Base-by-base conservation (phyloP, 2,329 filamentous ascomycete species). In the Exophiala oligosperma region DNA sequence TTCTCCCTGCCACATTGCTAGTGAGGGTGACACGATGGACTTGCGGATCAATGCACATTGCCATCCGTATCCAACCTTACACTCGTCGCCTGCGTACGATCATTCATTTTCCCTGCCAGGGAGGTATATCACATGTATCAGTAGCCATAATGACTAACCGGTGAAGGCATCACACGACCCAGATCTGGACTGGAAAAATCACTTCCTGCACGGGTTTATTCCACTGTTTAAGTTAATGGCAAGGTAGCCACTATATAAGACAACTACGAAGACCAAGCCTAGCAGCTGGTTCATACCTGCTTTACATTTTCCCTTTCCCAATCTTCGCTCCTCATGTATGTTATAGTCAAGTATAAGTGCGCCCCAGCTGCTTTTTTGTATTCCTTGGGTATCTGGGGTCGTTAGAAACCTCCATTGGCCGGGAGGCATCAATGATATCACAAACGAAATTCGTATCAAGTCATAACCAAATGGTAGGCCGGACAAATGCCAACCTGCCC, bases 391-490 rank as follows among this genome's bases (percentile, higher is more conserved):
- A 65, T 65, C 58, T 56, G 43, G 32, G 29, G 56, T 55, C 60
- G 52, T 62, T 52, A 57, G 35, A 47, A 53, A 46, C 35, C 60
- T 38, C 49, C 49, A 11, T 43, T 5, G 37, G 29, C 3, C 37
- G 51, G 41, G 38, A 26, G 56, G 55, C 49, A 38, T 47, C 46
- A n/a, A 48, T 60, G 46, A 51, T 55, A 54, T 61, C 37, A 66
- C 64, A 66, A 66, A 66, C 38, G 62, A 63, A 61, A 66, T 56
- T 66, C 64, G 59, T 66, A 44, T 48, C 51, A 54, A 54, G 47
- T 58, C 59, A 46, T 64, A 47, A 57, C 44, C 32, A 35, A 35
- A 11, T 9, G 32, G 32, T 35, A 9, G 32, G 32, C 32, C 11
- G 11, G 32, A 35, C 32, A 35, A 2, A 35, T 35, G 40, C 24